Percentiles rank a stretch among this genome's conserved stretches.
Evolutionary conservation across 2,329 filamentous ascomycete species (phyloP).

Genomic region (Monosporascus ibericus): DNA sequence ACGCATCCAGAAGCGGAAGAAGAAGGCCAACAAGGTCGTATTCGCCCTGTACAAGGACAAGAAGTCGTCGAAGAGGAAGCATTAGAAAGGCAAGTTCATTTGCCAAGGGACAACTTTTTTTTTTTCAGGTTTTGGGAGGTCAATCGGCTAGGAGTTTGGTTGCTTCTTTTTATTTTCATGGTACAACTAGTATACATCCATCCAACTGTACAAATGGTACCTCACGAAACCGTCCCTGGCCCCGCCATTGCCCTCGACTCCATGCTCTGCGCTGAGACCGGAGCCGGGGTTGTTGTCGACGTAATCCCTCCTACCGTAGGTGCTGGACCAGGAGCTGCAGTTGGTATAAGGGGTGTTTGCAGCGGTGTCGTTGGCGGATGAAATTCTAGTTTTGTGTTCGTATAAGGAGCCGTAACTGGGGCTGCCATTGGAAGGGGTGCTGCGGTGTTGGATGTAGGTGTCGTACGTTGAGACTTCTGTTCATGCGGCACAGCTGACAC

Average conservation of each 20-base stretch:
- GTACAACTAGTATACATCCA: constrained; percentile 15
- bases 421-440: background rate
- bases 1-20: constrained; percentile 51
- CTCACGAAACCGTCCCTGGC: constrained; percentile 8
- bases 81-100: constrained; percentile 7
- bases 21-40: constrained; percentile 49
- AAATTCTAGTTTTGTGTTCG: background rate
- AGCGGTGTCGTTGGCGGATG: background rate
- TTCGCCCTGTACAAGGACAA: constrained; percentile 54
- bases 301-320: constrained; percentile 4
- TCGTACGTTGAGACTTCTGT: background rate
- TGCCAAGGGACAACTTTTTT: constrained; percentile 20
- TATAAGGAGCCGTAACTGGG: background rate
- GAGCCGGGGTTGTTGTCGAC: constrained; percentile 3
- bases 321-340: background rate
- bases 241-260: constrained; percentile 4
- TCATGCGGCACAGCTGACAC: background rate
- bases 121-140: background rate
- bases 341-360: background rate
- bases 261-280: constrained; percentile 1
- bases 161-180: constrained; percentile 13
- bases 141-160: constrained; percentile 19
- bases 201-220: constrained; percentile 18
- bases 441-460: background rate
- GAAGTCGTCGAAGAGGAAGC: constrained; percentile 36